A percentile compares a stretch with the other conserved stretches of the same genome.
phyloP scores from a whole-genome alignment of 2,329 filamentous ascomycete genomes.

The Epichloe scottii region DNA sequence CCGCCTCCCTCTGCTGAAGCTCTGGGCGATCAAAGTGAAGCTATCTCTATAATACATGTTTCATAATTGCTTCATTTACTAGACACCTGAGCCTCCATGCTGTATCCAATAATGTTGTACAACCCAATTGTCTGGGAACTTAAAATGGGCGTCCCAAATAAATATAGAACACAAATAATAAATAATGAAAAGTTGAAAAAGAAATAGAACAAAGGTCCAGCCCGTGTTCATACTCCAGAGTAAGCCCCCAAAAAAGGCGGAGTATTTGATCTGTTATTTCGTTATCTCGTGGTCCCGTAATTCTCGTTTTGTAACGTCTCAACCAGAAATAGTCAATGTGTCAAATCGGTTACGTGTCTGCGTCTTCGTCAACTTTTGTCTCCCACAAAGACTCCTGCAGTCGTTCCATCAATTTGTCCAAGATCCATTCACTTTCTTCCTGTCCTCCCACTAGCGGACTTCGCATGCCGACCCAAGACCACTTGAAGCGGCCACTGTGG shows the following conservation, averaged over 20 bases:
- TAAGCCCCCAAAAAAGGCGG: no score
- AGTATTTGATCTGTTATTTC: no score
- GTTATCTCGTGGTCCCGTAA: no score
- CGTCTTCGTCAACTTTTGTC: conserved; percentile 3
- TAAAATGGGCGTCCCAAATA: not conserved
- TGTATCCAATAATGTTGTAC: not conserved
- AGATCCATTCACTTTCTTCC: conserved; percentile 60
- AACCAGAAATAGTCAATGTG: not conserved
- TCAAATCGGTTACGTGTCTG: not conserved
- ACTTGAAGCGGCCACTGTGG: conserved; percentile 24
- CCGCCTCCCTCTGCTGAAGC: not conserved
- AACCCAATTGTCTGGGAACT: no score
- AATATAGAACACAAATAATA: not conserved
- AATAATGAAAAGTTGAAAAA: not conserved
- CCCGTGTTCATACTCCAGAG: no score
- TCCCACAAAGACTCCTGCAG: conserved; percentile 27
- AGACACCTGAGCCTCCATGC: not conserved
- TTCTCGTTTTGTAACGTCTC: not conserved
- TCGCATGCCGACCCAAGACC: conserved; percentile 62
- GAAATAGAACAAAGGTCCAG: not conserved
- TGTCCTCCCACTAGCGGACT: conserved; percentile 58
- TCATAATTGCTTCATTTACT: not conserved
- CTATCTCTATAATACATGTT: not conserved
- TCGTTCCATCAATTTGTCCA: conserved; percentile 48
- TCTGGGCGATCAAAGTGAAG: not conserved